phyloP scores from a whole-genome alignment of 2,329 filamentous ascomycete genomes.

The Stachybotrys echinatus region DNA sequence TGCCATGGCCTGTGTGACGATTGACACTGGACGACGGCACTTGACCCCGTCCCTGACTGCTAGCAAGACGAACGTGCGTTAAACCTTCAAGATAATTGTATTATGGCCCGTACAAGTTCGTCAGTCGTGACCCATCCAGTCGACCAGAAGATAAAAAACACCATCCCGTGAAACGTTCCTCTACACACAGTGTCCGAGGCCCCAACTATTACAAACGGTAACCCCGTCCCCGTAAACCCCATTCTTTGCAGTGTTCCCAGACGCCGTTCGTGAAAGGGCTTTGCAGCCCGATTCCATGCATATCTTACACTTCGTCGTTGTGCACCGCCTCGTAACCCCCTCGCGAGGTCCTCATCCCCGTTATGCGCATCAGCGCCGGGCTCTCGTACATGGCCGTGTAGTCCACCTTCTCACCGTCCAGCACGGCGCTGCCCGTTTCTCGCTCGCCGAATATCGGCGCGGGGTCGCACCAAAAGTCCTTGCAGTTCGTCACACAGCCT shows the following conservation, averaged over 20 bases:
- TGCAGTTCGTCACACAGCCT: slow-evolving; percentile 83
- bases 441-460: slow-evolving; percentile 73
- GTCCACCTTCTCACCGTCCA: slow-evolving; percentile 76
- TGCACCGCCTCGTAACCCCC: slow-evolving; percentile 61
- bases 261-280: not conserved
- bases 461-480: slow-evolving; percentile 93
- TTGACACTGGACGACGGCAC: no score
- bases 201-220: not conserved
- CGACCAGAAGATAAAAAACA: not conserved
- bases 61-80: no score
- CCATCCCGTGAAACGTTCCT: not conserved
- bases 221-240: not conserved
- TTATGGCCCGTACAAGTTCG: not conserved
- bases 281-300: not conserved
- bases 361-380: slow-evolving; percentile 60
- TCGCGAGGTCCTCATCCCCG: slow-evolving; percentile 38
- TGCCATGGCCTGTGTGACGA: no score
- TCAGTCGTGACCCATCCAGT: not conserved
- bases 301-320: slow-evolving; percentile 40
- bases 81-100: not conserved
- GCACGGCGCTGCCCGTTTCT: slow-evolving; percentile 66
- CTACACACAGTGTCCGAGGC: not conserved
- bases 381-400: slow-evolving; percentile 89
- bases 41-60: no score
- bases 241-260: not conserved